phyloP scores from a whole-genome alignment of 306 rosid genomes.

The Arachis hypogaea region DNA sequence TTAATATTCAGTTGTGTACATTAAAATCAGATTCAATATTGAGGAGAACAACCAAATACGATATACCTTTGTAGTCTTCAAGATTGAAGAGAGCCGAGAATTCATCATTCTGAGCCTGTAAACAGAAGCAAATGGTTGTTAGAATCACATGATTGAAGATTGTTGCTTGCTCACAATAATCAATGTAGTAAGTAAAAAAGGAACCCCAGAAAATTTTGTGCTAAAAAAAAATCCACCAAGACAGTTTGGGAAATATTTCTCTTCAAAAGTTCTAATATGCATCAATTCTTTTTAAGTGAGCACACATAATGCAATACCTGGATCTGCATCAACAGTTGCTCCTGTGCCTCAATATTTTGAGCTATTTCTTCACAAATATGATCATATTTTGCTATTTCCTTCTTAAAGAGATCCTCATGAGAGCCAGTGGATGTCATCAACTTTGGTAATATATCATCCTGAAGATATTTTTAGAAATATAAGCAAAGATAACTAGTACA shows the following conservation, averaged over 20 bases:
- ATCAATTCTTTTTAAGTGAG: neutral
- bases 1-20: neutral
- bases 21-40: slow-evolving; percentile 7
- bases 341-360: slow-evolving; percentile 93
- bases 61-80: slow-evolving; percentile 91
- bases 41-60: neutral
- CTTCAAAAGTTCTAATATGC: slow-evolving; percentile 12
- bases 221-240: neutral
- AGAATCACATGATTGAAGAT: slow-evolving; percentile 31
- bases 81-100: slow-evolving; percentile 85
- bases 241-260: slow-evolving; percentile 28
- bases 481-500: slow-evolving; percentile 34
- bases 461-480: slow-evolving; percentile 43
- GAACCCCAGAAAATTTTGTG: no score
- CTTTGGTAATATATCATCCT: slow-evolving; percentile 99
- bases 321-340: slow-evolving; percentile 87
- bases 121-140: slow-evolving; percentile 42
- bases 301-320: slow-evolving; percentile 56
- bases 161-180: neutral
- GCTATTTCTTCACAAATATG: slow-evolving; percentile 85
- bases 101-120: slow-evolving; percentile 86
- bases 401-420: slow-evolving; percentile 94
- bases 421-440: slow-evolving; percentile 98
- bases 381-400: slow-evolving; percentile 92
- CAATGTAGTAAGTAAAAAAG: neutral